These are phyloP conservation scores for Dioscorea dumetorum DNA, from an alignment of 106 monocot genomes.

Conservation along the genomic window DNA sequence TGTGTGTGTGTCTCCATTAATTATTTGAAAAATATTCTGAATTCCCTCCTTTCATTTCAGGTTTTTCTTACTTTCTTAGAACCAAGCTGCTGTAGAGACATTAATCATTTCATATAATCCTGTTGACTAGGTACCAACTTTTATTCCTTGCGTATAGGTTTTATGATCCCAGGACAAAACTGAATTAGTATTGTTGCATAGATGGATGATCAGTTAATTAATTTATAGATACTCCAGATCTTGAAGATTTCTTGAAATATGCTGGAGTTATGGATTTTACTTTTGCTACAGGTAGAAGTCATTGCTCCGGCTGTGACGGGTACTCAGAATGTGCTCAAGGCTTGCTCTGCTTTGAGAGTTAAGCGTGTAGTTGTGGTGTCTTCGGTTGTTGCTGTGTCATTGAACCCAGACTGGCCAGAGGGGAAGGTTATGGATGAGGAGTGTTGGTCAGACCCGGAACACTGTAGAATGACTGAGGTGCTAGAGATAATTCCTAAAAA, in stretches of 20 bases:
- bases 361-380: slow-evolving; percentile 43
- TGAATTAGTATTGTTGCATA: not conserved
- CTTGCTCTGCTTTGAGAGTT: slow-evolving; percentile 22
- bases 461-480: slow-evolving; percentile 26
- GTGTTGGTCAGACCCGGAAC: slow-evolving; percentile 36
- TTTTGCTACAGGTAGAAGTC: slow-evolving; percentile 25
- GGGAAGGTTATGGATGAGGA: slow-evolving; percentile 42
- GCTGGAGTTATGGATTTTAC: not conserved
- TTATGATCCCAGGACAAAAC: too few species aligned
- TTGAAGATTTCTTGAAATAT: not conserved
- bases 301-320: slow-evolving; percentile 40
- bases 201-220: not conserved
- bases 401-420: slow-evolving; percentile 22
- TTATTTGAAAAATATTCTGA: not conserved
- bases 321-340: slow-evolving; percentile 44
- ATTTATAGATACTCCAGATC: not conserved
- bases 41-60: not conserved
- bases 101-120: too few species aligned
- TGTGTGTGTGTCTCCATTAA: too few species aligned
- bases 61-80: too few species aligned
- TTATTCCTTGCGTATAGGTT: too few species aligned
- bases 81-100: too few species aligned
- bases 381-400: slow-evolving; percentile 20
- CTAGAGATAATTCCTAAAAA: not conserved
- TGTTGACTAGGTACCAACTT: too few species aligned